Base-by-base conservation (phyloP, 768 basidiomycete species). In the Russula sp. region DNA sequence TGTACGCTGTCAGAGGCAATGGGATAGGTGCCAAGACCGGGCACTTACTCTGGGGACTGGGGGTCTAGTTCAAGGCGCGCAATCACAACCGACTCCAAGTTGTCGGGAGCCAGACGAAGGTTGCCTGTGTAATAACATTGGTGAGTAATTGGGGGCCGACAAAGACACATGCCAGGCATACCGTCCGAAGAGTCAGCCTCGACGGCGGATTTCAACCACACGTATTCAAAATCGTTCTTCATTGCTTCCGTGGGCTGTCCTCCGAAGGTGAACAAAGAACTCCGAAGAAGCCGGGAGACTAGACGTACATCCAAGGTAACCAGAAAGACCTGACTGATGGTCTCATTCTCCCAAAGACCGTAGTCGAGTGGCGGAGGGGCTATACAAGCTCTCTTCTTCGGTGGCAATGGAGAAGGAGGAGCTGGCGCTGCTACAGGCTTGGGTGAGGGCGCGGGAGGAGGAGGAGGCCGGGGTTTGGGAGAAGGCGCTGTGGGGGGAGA, bases 231-330 rank as follows among this genome's bases (percentile, higher is more conserved):
- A 22, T 55, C 57, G 16, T 14, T 57, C 42, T 57, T 42, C 58
- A 68, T 53, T 13, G 67, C 50, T n/a, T 63, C 67, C 35, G 62
- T 48, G 49, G 65, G 67, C 67, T 68, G 8, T n/a, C 40, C 57
- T 31, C 63, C 34, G 48, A 47, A 35, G 37, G 47, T 67, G 52
- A 55, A 45, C 35, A 31, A 9, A n/a, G 20, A 18, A 60, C 6
- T 27, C n/a, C 27, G 0, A 39, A 11, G 37, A 13, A 13, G 32
- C 9, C 2, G 35, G 18, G 39, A 58, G 22, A 20, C 5, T 4
- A 55, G 10, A 80, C 86, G 62, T 73, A 94, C 94, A 68, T 84
- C 82, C 50, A 98, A 76, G 0, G 94, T 94, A 4, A 91, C 85
- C 68, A 86, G 84, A 70, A 98, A 79, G 47, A 96, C 79, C 27